These are phyloP conservation scores for Vitis riparia DNA, from an alignment of 164 flowering plant species.

Conservation along the genomic window DNA sequence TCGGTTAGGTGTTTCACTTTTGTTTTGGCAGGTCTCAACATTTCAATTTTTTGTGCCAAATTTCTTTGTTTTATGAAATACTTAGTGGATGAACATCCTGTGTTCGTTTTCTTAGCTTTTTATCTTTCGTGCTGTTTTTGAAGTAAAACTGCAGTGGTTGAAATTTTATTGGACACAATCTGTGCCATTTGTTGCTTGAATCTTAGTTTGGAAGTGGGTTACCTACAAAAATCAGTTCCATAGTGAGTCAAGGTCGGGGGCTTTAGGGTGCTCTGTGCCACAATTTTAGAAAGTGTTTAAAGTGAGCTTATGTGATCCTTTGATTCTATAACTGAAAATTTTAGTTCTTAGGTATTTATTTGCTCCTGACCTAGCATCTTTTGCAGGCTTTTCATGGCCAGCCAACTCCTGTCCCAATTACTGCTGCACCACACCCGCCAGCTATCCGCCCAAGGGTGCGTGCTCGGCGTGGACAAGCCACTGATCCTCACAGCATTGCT, in stretches of 20 bases:
- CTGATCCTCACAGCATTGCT: slow-evolving; percentile 30
- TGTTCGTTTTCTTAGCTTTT: background rate
- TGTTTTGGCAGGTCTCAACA: too few relatives aligned
- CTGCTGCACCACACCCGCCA: slow-evolving; percentile 37
- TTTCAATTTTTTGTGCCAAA: too few relatives aligned
- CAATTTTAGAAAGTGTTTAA: background rate
- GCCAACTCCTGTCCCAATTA: slow-evolving; percentile 26
- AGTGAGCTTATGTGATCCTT: background rate
- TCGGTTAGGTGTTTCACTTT: too few relatives aligned
- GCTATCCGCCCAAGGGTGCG: slow-evolving; percentile 38
- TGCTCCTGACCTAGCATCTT: background rate
- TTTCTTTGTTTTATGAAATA: too few relatives aligned
- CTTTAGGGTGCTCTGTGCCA: background rate
- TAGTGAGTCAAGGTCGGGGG: background rate
- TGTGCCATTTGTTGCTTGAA: background rate
- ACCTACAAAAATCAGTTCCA: background rate
- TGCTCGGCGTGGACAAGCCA: slow-evolving; percentile 38
- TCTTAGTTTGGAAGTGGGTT: background rate
- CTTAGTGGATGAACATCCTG: too few relatives aligned
- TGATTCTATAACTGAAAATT: background rate
- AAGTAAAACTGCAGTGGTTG: background rate
- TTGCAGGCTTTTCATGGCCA: slow-evolving; percentile 40
- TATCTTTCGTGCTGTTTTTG: background rate
- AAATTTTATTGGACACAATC: background rate
- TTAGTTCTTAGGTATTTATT: background rate